Conservation (phyloP, 1,284 basidiomycete species). For the Trametes pubescens region DNA sequence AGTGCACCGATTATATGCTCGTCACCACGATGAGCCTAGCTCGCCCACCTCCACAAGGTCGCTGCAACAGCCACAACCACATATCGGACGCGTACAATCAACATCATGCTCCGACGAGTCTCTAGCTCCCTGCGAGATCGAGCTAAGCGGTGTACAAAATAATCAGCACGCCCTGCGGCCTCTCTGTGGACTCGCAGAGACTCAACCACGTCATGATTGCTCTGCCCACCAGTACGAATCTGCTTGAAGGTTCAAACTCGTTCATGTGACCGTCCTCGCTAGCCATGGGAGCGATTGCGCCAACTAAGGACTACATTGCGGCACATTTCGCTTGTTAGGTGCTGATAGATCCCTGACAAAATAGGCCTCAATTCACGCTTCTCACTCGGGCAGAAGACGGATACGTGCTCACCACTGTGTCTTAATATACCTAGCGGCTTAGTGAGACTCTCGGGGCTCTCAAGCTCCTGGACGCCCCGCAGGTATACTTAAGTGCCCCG, state of each 20-base stretch:
- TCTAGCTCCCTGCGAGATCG: neutral
- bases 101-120: neutral
- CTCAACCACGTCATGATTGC: too few relatives aligned
- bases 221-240: too few relatives aligned
- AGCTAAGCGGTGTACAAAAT: neutral
- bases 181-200: too few relatives aligned
- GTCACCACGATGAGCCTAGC: neutral
- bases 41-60: neutral
- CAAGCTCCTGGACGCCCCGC: neutral
- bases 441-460: slow-evolving; percentile 13
- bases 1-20: too few relatives aligned
- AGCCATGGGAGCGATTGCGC: slow-evolving; percentile 24
- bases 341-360: neutral
- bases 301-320: slow-evolving; percentile 15
- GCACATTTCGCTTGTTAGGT: neutral
- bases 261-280: slow-evolving; percentile 14
- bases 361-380: neutral
- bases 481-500: neutral
- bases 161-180: neutral
- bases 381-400: neutral
- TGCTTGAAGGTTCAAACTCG: neutral
- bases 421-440: slow-evolving; percentile 16
- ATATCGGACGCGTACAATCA: neutral
- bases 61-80: neutral
- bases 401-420: neutral